A percentile compares a stretch with the other conserved stretches of the same genome.
Conservation (phyloP, 768 basidiomycete species). For the Lentinula raphanica region DNA sequence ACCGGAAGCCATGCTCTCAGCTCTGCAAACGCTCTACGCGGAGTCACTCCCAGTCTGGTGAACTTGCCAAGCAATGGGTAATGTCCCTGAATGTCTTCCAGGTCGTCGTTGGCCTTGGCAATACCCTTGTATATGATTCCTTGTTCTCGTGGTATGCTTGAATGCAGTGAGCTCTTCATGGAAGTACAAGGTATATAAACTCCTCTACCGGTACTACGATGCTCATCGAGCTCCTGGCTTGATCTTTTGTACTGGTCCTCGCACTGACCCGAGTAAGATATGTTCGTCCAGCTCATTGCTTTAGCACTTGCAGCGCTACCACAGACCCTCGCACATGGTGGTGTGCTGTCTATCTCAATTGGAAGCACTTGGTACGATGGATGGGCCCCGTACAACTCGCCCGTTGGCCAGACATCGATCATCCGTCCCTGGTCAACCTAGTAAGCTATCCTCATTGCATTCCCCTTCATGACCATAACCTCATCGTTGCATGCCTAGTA, state of each 20-base stretch:
- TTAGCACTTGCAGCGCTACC: slow-evolving; percentile 21
- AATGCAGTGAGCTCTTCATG: background rate
- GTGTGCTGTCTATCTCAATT: slow-evolving; percentile 37
- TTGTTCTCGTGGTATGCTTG: background rate
- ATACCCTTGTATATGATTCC: background rate
- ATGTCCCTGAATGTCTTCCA: background rate
- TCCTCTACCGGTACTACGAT: no score
- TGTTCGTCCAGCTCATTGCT: slow-evolving; percentile 12
- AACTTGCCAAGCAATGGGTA: background rate
- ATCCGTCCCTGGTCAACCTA: slow-evolving; percentile 41
- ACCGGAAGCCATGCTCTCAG: background rate
- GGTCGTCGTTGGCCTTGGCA: background rate
- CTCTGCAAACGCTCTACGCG: background rate
- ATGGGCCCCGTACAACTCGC: slow-evolving; percentile 38
- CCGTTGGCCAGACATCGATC: slow-evolving; percentile 36
- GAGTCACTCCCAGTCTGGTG: background rate
- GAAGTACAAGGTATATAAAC: background rate
- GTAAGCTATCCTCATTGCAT: slow-evolving; percentile 19
- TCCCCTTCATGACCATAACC: background rate
- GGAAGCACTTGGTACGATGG: slow-evolving; percentile 35
- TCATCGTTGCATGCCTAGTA: slow-evolving; percentile 17
- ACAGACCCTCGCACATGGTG: slow-evolving; percentile 36
- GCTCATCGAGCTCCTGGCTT: background rate
- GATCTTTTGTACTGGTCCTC: background rate
- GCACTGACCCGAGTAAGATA: background rate